phyloP scores from a whole-genome alignment of 441 rosid genomes.

The Manihot esculenta region DNA sequence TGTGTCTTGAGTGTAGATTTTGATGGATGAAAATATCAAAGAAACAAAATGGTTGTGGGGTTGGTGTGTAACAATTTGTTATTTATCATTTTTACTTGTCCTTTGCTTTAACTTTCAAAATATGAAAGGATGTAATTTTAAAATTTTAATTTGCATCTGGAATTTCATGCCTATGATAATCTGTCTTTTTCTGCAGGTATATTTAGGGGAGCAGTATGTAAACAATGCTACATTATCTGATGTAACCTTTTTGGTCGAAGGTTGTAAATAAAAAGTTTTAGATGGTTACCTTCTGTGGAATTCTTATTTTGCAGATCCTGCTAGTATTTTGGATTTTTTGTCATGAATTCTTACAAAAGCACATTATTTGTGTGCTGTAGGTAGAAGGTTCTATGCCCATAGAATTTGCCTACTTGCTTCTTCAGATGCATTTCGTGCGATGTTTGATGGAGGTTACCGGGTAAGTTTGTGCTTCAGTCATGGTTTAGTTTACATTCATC shows the following conservation, averaged over 20 bases:
- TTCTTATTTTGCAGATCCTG: constrained; percentile 5
- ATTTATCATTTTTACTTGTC: not conserved
- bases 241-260: constrained; percentile 97
- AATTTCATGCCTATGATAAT: constrained; percentile 12
- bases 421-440: constrained; percentile 98
- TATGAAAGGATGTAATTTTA: not conserved
- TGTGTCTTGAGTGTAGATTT: not conserved
- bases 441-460: constrained; percentile 99
- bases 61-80: not conserved
- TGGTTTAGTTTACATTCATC: not conserved
- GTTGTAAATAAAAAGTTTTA: constrained; percentile 40
- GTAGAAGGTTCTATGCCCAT: constrained; percentile 91
- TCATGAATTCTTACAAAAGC: constrained; percentile 18
- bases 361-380: constrained; percentile 40
- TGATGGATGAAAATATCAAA: not conserved
- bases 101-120: not conserved
- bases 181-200: constrained; percentile 57
- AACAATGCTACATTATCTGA: constrained; percentile 89
- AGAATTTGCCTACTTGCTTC: constrained; percentile 98
- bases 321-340: constrained; percentile 12
- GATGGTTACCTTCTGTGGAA: constrained; percentile 3
- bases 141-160: not conserved
- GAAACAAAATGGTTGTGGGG: not conserved
- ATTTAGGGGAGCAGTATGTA: constrained; percentile 94
- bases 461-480: constrained; percentile 32